Evolutionary conservation across 805 yeast species (phyloP), one percentile per base, ranked within the genome.

Genomic region (Yarrowia osloensis): DNA sequence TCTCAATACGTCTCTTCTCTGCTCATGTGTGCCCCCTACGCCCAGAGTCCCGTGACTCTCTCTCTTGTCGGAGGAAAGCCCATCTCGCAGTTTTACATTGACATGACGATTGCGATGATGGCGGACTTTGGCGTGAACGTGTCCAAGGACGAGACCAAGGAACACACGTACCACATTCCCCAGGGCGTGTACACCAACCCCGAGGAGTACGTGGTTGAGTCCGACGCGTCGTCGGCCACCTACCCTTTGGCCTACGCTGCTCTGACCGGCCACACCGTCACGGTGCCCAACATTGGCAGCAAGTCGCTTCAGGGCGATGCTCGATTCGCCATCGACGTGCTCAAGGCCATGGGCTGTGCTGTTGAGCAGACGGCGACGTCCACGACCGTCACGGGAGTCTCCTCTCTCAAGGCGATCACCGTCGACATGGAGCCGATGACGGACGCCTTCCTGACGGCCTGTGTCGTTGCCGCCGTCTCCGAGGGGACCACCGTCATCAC

Each of bases 361-460:
- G 99, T 95, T 26, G 82, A 78, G 50, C 99, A 95, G 80, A 85
- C 95, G 1, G 88, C 84, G 1, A 86, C 89, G 1, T 87, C 96
- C 2, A 95, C 99, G 0, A 92, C 98, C 0, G 98, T 95, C 9
- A 85, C 88, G 47, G 81, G 89, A 21, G 78, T 78, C 42, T 96
- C 96, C 17, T 69, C 77, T 0, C 81, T 95, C 70, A 84, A 82
- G 73, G 90, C 96, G 7, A 80, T 95, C 70, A 81, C 86, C 13
- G 88, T 95, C 67, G 98, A 95, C 76, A 95, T 95, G 99, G 99
- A 95, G 79, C 98, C 99, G 66, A 95, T 95, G 99, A 95, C 99
- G 0, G 99, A 95, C 78, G 99, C 99, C 0, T 95, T 95, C 76
- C 81, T 95, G 73, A 95, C 99, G 17, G 99, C 99, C 0, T 86